Conservation (phyloP, 1,284 basidiomycete species). For the Sphaerobolus stellatus region DNA sequence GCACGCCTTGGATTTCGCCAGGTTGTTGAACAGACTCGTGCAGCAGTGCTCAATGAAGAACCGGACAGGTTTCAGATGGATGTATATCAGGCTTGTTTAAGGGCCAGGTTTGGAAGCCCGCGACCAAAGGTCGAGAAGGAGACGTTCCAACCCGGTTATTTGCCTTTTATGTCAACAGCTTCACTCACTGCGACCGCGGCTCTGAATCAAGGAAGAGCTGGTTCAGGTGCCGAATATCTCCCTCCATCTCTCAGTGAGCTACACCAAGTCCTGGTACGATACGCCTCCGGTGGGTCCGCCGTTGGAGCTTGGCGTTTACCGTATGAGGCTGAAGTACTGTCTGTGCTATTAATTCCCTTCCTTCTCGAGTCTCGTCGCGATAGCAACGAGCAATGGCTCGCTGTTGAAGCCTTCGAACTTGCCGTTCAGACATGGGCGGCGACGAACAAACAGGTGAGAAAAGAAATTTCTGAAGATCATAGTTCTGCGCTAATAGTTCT, state of each 20-base stretch:
- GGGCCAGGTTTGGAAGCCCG: slow-evolving; percentile 40
- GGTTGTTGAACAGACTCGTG: slow-evolving; percentile 57
- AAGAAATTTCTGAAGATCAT: neutral
- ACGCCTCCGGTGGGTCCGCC: slow-evolving; percentile 38
- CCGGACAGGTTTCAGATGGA: slow-evolving; percentile 48
- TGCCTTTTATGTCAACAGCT: slow-evolving; percentile 50
- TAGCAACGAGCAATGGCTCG: slow-evolving; percentile 54
- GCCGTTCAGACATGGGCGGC: slow-evolving; percentile 56
- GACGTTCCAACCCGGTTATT: slow-evolving; percentile 30
- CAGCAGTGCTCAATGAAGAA: slow-evolving; percentile 45
- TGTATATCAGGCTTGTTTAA: slow-evolving; percentile 50
- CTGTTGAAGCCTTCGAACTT: slow-evolving; percentile 61
- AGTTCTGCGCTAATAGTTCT: slow-evolving; percentile 2
- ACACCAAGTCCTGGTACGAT: slow-evolving; percentile 41
- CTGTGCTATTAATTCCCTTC: slow-evolving; percentile 58
- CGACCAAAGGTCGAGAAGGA: slow-evolving; percentile 37
- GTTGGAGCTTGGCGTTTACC: slow-evolving; percentile 40
- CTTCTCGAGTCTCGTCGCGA: slow-evolving; percentile 34
- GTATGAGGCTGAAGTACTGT: slow-evolving; percentile 56
- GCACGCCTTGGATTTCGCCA: slow-evolving; percentile 56
- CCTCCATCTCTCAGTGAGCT: slow-evolving; percentile 38
- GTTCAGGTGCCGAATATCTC: neutral
- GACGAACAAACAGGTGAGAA: slow-evolving; percentile 45
- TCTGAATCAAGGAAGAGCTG: slow-evolving; percentile 23
- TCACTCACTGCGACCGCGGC: slow-evolving; percentile 30